Base-by-base conservation (phyloP, 495 filamentous ascomycete genomes). In the Xylaria intraflava region DNA sequence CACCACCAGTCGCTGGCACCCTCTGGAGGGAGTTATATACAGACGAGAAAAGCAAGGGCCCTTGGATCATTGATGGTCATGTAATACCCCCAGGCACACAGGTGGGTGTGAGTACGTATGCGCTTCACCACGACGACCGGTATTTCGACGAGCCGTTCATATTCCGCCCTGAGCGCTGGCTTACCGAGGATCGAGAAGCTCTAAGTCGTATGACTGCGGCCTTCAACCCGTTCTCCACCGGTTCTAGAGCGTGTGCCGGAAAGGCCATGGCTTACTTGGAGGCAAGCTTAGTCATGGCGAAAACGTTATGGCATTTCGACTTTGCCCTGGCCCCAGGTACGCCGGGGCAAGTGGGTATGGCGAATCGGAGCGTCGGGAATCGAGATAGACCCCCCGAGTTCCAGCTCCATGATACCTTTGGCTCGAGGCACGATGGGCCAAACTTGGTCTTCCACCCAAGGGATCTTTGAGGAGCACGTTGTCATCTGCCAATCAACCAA, bases 161-260 rank as follows among this genome's bases (percentile, higher is more conserved):
- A 0, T 75, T 66, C 55, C 50, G 48, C 12, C 72, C 72, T 0
- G 71, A 75, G 53, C 69, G 72, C 17, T 75, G 72, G 72, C 53
- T 72, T 20, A 27, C 16, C 11, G 55, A 12, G 0, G 35, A 17
- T 26, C 40, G 52, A 27, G 48, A n/a, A 16, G 22, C 36, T 14
- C 58, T 56, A 6, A 38, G 40, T 17, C 45, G 39, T 9, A 35
- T 35, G 29, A 2, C 12, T 30, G 16, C 10, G 4, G 77, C 78
- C n/a, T 83, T 80, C 59, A 77, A 69, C 27, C 79, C 82, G 1
- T 85, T 84, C 49, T 77, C 72, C 29, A 73, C 80, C 36, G 82
- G 82, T 1, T 75, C 76, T 0, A 65, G 80, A 7, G 76, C 77
- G 0, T 85, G 81, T 44, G 77, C 83, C 42, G 82, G 80, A 2